Evolutionary conservation across 2,329 filamentous ascomycete species (phyloP).

Genomic region (Clarireedia sp.): DNA sequence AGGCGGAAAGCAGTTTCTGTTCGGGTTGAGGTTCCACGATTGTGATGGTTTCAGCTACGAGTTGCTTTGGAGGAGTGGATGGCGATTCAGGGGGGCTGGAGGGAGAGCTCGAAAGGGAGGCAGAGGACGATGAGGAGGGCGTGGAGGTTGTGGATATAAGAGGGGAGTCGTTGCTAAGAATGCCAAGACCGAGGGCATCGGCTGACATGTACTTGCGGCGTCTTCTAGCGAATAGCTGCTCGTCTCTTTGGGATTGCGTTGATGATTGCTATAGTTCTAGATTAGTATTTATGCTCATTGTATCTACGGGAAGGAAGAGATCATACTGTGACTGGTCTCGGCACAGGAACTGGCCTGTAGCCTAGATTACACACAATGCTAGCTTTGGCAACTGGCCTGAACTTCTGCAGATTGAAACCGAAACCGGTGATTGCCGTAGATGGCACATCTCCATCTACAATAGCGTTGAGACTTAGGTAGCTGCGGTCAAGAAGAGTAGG

Average conservation of each 20-base stretch:
- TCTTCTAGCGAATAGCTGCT: neutral
- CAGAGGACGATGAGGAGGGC: neutral
- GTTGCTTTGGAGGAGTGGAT: neutral
- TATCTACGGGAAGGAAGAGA: neutral
- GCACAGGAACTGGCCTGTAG: conserved; percentile 17
- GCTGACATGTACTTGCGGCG: neutral
- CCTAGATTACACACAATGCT: conserved; percentile 24
- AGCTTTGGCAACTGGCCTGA: conserved; percentile 32
- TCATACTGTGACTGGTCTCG: conserved; percentile 10
- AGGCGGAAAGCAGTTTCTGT: neutral
- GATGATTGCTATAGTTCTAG: neutral
- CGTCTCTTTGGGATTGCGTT: neutral
- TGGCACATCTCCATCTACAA: conserved; percentile 42
- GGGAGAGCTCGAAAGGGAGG: neutral
- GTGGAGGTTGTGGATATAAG: neutral
- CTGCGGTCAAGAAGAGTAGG: conserved; percentile 36
- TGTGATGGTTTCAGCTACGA: neutral
- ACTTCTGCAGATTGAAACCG: conserved; percentile 39
- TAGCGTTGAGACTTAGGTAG: conserved; percentile 42
- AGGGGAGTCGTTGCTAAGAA: conserved; percentile 1
- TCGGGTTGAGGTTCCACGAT: neutral
- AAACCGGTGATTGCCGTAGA: conserved; percentile 43
- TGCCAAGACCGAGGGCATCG: conserved; percentile 12
- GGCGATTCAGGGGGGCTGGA: neutral
- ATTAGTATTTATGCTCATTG: neutral